Conservation (phyloP, 2,329 filamentous ascomycete species). For the Torrubiellomyces zombiae region DNA sequence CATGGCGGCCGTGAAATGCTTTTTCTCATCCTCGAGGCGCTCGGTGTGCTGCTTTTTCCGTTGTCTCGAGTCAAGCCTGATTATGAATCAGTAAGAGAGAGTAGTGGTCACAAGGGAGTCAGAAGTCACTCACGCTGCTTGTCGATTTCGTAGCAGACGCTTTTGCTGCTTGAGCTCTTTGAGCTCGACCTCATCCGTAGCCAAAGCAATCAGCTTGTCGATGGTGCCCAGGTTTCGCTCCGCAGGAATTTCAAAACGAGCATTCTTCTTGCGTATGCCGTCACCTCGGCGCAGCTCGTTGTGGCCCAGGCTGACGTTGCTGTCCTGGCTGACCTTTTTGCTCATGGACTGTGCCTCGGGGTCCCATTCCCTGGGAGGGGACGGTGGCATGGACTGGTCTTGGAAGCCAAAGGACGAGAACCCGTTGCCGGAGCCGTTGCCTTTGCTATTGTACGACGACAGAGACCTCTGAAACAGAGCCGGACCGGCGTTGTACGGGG, state of each 20-base stretch:
- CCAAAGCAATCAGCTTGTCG: constrained; percentile 77
- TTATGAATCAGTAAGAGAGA: too few species aligned
- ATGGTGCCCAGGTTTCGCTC: constrained; percentile 91
- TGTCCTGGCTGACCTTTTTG: constrained; percentile 50
- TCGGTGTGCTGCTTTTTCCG: constrained; percentile 98
- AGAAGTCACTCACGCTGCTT: constrained; percentile 62
- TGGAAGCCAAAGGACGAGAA: constrained; percentile 32
- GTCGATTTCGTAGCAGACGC: constrained; percentile 80
- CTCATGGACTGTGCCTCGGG: constrained; percentile 29
- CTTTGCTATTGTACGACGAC: constrained; percentile 36
- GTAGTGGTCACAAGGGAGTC: constrained; percentile 4
- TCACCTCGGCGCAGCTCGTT: constrained; percentile 66
- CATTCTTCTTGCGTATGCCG: constrained; percentile 97
- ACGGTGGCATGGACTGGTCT: constrained; percentile 33
- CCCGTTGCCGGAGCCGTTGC: constrained; percentile 35
- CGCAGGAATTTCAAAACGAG: constrained; percentile 88
- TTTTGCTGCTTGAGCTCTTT: constrained; percentile 99
- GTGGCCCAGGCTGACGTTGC: constrained; percentile 53
- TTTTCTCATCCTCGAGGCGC: constrained; percentile 92
- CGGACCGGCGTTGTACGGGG: constrained; percentile 36
- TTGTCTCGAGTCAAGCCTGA: constrained; percentile 83
- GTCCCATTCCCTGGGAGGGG: constrained; percentile 43
- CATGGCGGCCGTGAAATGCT: constrained; percentile 66
- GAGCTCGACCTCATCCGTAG: constrained; percentile 79
- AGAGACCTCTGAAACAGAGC: constrained; percentile 37